Evolutionary conservation across 257 asterid species (phyloP).

Genomic region (Orobanche coerulescens): DNA sequence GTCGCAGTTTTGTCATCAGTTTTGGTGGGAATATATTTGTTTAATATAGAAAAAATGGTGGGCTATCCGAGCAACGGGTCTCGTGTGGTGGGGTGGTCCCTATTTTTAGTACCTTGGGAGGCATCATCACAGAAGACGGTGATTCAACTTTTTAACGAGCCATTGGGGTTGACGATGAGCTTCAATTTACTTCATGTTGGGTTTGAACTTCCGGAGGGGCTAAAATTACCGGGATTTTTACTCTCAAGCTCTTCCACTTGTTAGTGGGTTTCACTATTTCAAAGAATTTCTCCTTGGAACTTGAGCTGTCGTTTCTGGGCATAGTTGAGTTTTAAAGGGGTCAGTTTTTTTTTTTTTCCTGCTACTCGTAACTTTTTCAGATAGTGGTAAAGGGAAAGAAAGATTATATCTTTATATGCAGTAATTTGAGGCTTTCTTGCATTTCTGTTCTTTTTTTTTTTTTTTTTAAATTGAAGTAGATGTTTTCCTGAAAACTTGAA

Average conservation of each 20-base stretch:
- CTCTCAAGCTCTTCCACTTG: constrained; percentile 20
- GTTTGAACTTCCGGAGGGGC: constrained; percentile 18
- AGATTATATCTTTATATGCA: no score
- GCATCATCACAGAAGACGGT: constrained; percentile 35
- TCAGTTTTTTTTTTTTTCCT: no score
- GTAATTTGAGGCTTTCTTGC: no score
- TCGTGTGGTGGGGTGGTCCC: constrained; percentile 40
- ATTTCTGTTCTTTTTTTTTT: no score
- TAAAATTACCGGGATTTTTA: constrained; percentile 13
- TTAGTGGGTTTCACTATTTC: constrained; percentile 12
- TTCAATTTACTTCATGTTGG: constrained; percentile 8
- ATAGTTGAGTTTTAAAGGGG: no score
- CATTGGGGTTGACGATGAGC: constrained; percentile 23
- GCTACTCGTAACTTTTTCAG: no score
- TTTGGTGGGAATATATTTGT: not conserved
- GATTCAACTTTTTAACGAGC: constrained; percentile 29
- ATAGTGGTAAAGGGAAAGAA: no score
- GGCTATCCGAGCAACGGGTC: constrained; percentile 18
- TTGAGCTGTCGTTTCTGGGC: no score
- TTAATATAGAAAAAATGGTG: constrained; percentile 23
- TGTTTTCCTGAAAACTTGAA: not conserved
- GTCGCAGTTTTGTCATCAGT: not conserved
- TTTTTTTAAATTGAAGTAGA: no score
- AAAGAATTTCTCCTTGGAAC: no score
- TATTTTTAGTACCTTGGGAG: constrained; percentile 28